A percentile compares a stretch with the other conserved stretches of the same genome.
Conservation (phyloP, 495 filamentous ascomycete genomes). For the Aspergillus mulundensis region DNA sequence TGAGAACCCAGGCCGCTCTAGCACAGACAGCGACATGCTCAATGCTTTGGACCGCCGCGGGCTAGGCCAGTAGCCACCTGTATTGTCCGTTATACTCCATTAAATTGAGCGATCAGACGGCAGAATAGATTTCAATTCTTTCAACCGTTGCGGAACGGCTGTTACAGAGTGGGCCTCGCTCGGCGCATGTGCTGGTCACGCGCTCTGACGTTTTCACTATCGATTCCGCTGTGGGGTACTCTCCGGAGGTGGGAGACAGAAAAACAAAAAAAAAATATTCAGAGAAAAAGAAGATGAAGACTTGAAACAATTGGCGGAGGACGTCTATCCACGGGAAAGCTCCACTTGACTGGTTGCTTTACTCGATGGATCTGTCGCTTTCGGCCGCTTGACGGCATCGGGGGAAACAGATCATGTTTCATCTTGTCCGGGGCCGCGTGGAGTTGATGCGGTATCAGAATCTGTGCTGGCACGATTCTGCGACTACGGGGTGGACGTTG, state of each 20-base stretch:
- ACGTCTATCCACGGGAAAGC: neutral
- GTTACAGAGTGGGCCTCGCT: neutral
- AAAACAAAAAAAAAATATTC: no score
- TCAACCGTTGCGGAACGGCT: neutral
- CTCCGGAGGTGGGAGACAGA: neutral
- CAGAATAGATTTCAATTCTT: neutral
- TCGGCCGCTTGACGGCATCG: neutral
- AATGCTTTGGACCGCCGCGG: conserved; percentile 50
- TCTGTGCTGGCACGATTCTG: conserved; percentile 1
- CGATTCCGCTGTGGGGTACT: neutral
- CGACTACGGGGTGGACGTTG: neutral
- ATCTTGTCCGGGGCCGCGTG: neutral
- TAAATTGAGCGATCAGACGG: neutral
- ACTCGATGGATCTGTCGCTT: neutral
- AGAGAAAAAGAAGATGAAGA: conserved; percentile 2
- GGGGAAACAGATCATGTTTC: neutral
- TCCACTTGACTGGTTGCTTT: neutral
- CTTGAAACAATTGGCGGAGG: neutral
- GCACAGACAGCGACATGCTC: conserved; percentile 55
- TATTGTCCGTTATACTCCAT: neutral
- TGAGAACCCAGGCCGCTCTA: conserved; percentile 45
- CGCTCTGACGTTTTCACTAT: neutral
- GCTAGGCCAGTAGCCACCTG: conserved; percentile 20
- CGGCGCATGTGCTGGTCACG: conserved; percentile 25
- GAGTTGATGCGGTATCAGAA: neutral